Base-by-base conservation (phyloP, 306 rosid species). In the Gynostemma pentaphyllum region DNA sequence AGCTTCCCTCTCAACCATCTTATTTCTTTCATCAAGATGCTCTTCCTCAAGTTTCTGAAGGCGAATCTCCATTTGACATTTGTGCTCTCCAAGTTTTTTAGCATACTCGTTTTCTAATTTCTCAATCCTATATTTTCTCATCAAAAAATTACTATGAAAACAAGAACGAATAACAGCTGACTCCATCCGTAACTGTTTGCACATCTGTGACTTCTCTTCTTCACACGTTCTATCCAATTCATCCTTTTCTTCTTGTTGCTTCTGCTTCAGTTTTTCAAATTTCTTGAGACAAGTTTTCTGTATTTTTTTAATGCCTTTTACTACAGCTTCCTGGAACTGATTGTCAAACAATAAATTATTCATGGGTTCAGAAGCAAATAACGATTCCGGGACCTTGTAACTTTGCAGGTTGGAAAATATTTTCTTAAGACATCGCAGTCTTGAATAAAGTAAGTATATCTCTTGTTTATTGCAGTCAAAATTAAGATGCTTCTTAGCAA, bases 391-490 rank as follows among this genome's bases (percentile, higher is more conserved):
- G 45, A 52, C 64, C 70, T 55, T 32, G 50, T 21, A 70, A 30
- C n/a, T 46, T 56, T 79, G 72, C 34, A 75, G 79, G 55, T 77
- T 66, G 42, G 39, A 46, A 80, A 84, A 87, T 50, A 73, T 66
- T 70, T 49, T 79, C 81, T 79, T 90, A 29, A 90, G 79, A 72
- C 95, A 90, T 47, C 86, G 75, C 70, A 90, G 34, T 82, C 67
- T 70, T 27, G 89, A 87, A 78, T 74, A 79, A 46, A 78, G 68
- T 47, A 49, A 79, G 18, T 86, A 81, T 30, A 67, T 83, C 74
- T 87, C 95, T 27, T 70, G 80, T 72, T 71, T 87, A 66, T 71
- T 79, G 77, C 95, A 90, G 57, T 44, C 68, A 64, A 87, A 87
- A 45, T 83, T 76, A 55, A 90, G 75, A 77, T 78, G 53, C 66